Conservation (phyloP, 73 alveolate species). For the Paramecium sonneborni region DNA sequence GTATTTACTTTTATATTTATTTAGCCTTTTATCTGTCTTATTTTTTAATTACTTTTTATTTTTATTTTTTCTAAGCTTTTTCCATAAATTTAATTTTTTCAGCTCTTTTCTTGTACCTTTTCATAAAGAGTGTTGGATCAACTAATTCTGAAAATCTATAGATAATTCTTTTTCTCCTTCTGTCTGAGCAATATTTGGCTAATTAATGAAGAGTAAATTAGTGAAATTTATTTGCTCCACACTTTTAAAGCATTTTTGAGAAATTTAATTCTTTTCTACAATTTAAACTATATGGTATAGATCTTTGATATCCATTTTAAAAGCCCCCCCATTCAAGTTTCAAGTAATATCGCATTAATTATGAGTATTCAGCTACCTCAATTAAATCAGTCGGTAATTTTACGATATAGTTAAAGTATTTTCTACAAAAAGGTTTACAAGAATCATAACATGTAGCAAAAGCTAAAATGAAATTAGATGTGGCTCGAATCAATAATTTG, state of each 20-base stretch:
- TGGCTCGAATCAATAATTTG: slow-evolving; percentile 65
- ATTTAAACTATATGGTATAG: not conserved
- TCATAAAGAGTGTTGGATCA: not conserved
- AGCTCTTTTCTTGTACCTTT: not conserved
- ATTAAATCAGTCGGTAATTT: slow-evolving; percentile 67
- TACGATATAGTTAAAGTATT: slow-evolving; percentile 60
- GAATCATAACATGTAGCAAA: slow-evolving; percentile 62
- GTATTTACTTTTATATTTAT: not conserved
- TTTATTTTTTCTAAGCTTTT: not conserved
- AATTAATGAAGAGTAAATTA: slow-evolving; percentile 61
- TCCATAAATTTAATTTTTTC: not conserved
- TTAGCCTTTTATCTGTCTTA: not conserved
- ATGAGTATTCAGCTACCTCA: slow-evolving; percentile 60
- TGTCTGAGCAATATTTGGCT: slow-evolving; percentile 71
- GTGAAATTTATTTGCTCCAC: slow-evolving; percentile 52
- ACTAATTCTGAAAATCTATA: slow-evolving; percentile 18
- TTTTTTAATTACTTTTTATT: not conserved
- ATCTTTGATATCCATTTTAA: not conserved
- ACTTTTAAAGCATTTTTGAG: slow-evolving; percentile 64
- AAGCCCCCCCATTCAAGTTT: not conserved
- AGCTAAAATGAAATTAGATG: slow-evolving; percentile 68
- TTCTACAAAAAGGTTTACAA: slow-evolving; percentile 59
- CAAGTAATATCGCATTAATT: not conserved
- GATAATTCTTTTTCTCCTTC: slow-evolving; percentile 43
- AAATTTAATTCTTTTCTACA: slow-evolving; percentile 3